phyloP scores from a whole-genome alignment of 768 basidiomycete genomes.

The Cubamyces sp. region DNA sequence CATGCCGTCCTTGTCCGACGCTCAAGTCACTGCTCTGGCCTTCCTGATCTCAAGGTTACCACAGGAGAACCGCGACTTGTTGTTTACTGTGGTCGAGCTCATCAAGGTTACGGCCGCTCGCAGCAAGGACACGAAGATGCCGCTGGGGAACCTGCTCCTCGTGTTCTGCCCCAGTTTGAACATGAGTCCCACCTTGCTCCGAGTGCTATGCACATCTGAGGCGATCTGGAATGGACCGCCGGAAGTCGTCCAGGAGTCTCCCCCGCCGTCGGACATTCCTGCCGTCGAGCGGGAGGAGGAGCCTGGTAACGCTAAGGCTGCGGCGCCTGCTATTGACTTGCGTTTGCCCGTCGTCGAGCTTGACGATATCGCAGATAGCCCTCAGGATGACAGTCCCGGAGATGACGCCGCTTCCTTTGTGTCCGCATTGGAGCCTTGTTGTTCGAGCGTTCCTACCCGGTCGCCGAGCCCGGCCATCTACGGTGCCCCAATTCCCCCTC shows the following conservation, averaged over 20 bases:
- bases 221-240: constrained; percentile 59
- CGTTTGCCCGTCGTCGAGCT: constrained; percentile 21
- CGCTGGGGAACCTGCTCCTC: constrained; percentile 82
- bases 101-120: constrained; percentile 74
- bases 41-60: constrained; percentile 73
- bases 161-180: constrained; percentile 87
- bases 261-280: background rate
- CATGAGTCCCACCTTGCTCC: constrained; percentile 74
- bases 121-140: constrained; percentile 86
- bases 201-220: constrained; percentile 72
- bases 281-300: background rate
- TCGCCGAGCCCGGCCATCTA: constrained; percentile 41
- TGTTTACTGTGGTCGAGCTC: constrained; percentile 79
- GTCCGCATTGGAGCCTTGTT: constrained; percentile 38
- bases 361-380: constrained; percentile 12
- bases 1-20: constrained; percentile 61
- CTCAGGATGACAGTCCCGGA: constrained; percentile 12
- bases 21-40: constrained; percentile 60
- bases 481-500: constrained; percentile 46
- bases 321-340: constrained; percentile 10
- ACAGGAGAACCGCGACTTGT: constrained; percentile 79
- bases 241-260: background rate
- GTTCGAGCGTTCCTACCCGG: constrained; percentile 34
- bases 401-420: constrained; percentile 35
- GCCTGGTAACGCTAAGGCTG: background rate